Evolutionary conservation across 2,329 filamentous ascomycete genomes (phyloP).

Genomic region (Zasmidium angulare): DNA sequence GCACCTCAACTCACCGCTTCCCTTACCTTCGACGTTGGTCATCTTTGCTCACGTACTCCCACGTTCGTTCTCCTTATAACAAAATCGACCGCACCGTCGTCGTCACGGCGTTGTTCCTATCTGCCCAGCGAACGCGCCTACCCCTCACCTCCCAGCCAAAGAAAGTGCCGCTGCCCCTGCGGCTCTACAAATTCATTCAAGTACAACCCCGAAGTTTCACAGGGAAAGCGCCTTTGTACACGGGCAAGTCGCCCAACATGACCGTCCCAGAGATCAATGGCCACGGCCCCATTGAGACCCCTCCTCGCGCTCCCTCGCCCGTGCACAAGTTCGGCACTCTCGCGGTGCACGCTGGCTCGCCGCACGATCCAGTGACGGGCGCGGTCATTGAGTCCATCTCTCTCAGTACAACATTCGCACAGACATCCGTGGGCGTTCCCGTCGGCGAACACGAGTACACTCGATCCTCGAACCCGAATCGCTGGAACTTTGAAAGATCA

Average conservation of each 20-base stretch:
- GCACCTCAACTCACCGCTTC: neutral
- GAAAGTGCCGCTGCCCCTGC: neutral
- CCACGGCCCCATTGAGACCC: slow-evolving; percentile 62
- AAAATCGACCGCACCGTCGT: too few species aligned
- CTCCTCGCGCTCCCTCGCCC: slow-evolving; percentile 70
- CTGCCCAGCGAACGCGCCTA: neutral
- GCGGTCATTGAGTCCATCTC: slow-evolving; percentile 97
- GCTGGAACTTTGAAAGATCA: slow-evolving; percentile 88
- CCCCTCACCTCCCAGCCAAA: neutral
- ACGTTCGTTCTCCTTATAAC: too few species aligned
- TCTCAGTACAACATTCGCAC: slow-evolving; percentile 94
- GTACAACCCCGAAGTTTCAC: neutral
- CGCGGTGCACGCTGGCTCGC: slow-evolving; percentile 89
- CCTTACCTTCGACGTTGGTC: slow-evolving; percentile 5
- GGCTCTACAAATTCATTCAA: neutral
- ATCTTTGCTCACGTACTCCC: neutral
- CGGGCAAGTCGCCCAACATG: slow-evolving; percentile 19
- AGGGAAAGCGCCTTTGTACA: neutral
- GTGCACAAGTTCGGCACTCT: slow-evolving; percentile 84
- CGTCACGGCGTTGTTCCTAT: neutral
- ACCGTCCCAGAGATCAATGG: slow-evolving; percentile 17
- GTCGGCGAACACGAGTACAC: slow-evolving; percentile 91
- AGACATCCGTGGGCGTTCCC: slow-evolving; percentile 81
- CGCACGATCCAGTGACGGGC: slow-evolving; percentile 86
- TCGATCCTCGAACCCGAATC: slow-evolving; percentile 90